Base-by-base conservation (phyloP, 805 yeast species). In the Wickerhamomyces bovis region DNA sequence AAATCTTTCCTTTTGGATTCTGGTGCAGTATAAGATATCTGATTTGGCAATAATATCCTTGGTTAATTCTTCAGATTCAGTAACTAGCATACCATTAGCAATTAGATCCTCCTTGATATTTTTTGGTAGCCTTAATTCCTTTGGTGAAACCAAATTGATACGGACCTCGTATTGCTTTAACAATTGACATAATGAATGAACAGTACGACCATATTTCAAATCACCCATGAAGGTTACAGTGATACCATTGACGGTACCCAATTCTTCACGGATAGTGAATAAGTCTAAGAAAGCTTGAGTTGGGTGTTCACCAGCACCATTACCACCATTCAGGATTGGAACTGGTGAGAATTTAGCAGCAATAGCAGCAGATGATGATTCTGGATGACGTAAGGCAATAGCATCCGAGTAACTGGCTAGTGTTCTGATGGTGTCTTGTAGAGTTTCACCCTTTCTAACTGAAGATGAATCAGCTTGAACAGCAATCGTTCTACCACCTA, bases 191-290 rank as follows among this genome's bases (percentile, higher is more conserved):
- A 94, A 78, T 7, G 98, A 92, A 72, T 94, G 99, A 42, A 94
- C 98, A 51, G 99, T 96, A 74, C 99, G 85, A 50, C 99, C 99
- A 65, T 89, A 89, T 68, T 89, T 89, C 77, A 94, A 79, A 66
- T 94, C 99, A 64, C 99, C 99, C 96, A 94, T 89, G 70, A 94
- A 94, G 5, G 99, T 94, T 54, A 94, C 94, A 33, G 97, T 89
- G 63, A 95, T 85, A 66, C 98, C 97, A 67, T 94, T 94, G 46
- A 95, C 97, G 49, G 98, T 89, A 66, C 99, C 99, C 54, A 94
- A 76, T 73, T 94, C 99, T 71, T 94, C 99, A 73, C 99, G 88
- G 60, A 94, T 94, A 44, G 99, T 94, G 78, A 92, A 94, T 69
- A 94, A 74, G 67, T 94, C 99, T 63, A 95, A 76, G 74, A 94